A percentile compares a stretch with the other conserved stretches of the same genome.
phyloP scores from a whole-genome alignment of 2,329 filamentous ascomycete species.

The Byssochlamys sp. region DNA sequence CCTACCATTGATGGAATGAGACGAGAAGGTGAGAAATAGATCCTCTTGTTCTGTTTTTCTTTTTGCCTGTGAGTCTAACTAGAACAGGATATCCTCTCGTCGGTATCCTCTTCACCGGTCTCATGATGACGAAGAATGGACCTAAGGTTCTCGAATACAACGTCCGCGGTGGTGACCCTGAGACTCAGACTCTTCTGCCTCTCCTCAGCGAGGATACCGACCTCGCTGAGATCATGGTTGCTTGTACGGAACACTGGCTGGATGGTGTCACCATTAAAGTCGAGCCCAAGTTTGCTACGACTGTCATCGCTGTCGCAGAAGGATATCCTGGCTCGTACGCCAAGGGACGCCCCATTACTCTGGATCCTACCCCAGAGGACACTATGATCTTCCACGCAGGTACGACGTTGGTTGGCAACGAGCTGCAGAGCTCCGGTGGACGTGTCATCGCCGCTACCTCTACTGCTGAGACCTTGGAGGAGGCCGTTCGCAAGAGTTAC shows the following conservation, averaged over 20 bases:
- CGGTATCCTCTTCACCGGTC: conserved; percentile 47
- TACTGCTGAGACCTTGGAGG: conserved; percentile 62
- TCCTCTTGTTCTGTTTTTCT: conserved; percentile 56
- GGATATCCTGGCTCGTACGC: conserved; percentile 82
- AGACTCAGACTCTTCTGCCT: conserved; percentile 77
- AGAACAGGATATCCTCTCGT: conserved; percentile 32
- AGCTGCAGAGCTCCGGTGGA: conserved; percentile 70
- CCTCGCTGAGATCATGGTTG: conserved; percentile 78
- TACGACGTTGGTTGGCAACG: conserved; percentile 54
- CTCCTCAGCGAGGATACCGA: conserved; percentile 70
- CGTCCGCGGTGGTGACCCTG: conserved; percentile 82
- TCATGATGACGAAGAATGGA: conserved; percentile 78
- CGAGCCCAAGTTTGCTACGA: conserved; percentile 65
- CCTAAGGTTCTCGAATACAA: conserved; percentile 87
- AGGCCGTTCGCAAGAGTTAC: conserved; percentile 82
- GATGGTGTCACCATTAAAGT: conserved; percentile 60
- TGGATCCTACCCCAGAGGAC: conserved; percentile 46
- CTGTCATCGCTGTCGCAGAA: conserved; percentile 84
- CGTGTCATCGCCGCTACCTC: conserved; percentile 90
- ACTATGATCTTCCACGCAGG: conserved; percentile 88
- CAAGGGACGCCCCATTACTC: conserved; percentile 60
- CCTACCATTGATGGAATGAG: conserved; percentile 85
- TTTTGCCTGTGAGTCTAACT: conserved; percentile 1
- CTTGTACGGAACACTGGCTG: conserved; percentile 67
- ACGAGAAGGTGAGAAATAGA: conserved; percentile 60